Percentiles rank a stretch among this genome's conserved stretches.
Evolutionary conservation across 352 stramenopile species (phyloP).

Genomic region (Pelagophyceae sp.): DNA sequence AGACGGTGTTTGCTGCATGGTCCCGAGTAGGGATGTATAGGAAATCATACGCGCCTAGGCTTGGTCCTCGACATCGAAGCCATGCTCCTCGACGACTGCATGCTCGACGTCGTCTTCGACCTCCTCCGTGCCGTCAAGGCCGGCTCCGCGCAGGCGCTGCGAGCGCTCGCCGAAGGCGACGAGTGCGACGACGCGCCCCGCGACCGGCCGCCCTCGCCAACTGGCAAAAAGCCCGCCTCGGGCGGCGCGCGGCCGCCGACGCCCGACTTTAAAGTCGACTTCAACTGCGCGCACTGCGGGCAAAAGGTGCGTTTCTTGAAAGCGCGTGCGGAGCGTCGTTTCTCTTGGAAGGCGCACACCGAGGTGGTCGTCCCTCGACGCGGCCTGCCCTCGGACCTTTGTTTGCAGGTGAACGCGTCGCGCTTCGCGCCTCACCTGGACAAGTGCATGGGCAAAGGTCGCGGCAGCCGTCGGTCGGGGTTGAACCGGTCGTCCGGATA

Average conservation of each 20-base stretch:
- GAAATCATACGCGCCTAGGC: too few relatives aligned
- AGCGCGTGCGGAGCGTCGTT: too few relatives aligned
- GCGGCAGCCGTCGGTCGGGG: background rate
- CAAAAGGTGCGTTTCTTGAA: slow-evolving; percentile 4
- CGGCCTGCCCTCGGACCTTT: background rate
- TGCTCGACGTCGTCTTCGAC: slow-evolving; percentile 13
- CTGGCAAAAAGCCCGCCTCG: background rate
- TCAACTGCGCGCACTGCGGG: background rate
- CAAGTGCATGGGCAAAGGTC: slow-evolving; percentile 12
- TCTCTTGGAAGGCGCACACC: too few relatives aligned
- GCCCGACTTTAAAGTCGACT: background rate
- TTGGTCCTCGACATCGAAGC: background rate
- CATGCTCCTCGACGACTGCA: background rate
- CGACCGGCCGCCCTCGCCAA: background rate
- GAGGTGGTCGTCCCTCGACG: too few relatives aligned
- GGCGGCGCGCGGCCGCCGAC: too few relatives aligned
- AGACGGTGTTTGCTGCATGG: too few relatives aligned
- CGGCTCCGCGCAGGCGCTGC: background rate
- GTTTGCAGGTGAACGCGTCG: background rate
- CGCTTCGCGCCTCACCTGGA: slow-evolving; percentile 5
- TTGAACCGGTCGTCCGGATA: too few relatives aligned
- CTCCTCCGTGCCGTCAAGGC: background rate
- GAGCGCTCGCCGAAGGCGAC: background rate
- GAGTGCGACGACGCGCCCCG: background rate
- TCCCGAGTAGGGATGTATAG: too few relatives aligned